Conservation (phyloP, 2,329 filamentous ascomycete species). For the Penicillium brasilianum region DNA sequence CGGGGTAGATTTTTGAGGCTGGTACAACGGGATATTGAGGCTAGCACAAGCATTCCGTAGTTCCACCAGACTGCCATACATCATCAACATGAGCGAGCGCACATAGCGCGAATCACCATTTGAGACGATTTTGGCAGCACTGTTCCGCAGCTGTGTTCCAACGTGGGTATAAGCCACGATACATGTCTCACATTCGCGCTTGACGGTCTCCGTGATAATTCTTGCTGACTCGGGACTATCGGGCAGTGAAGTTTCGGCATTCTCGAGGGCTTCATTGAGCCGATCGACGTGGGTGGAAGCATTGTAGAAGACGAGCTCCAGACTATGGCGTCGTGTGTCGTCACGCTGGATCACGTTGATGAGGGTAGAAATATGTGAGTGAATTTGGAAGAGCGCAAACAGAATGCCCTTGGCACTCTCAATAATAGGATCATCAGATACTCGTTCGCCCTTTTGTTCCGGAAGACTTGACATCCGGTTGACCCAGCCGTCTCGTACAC, state of each 20-base stretch:
- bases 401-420: constrained; percentile 61
- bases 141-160: constrained; percentile 55
- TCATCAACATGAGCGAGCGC: constrained; percentile 62
- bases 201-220: constrained; percentile 48
- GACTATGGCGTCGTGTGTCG: constrained; percentile 54
- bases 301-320: constrained; percentile 62
- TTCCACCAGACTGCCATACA: constrained; percentile 64
- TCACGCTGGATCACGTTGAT: constrained; percentile 55
- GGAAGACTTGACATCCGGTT: constrained; percentile 62
- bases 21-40: constrained; percentile 52
- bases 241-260: constrained; percentile 54
- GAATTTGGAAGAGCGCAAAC: constrained; percentile 59
- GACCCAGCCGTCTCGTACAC: constrained; percentile 50
- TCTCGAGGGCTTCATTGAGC: constrained; percentile 60
- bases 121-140: constrained; percentile 57
- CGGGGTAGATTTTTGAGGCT: constrained; percentile 33
- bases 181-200: constrained; percentile 54
- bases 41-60: constrained; percentile 63
- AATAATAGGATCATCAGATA: constrained; percentile 56
- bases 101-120: constrained; percentile 62
- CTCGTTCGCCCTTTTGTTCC: constrained; percentile 58
- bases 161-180: constrained; percentile 58
- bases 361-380: constrained; percentile 53
- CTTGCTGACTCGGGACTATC: constrained; percentile 57
- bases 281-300: constrained; percentile 62